Evolutionary conservation across 148 eudicot species (phyloP).

Genomic region (Salicornia ramosissima): DNA sequence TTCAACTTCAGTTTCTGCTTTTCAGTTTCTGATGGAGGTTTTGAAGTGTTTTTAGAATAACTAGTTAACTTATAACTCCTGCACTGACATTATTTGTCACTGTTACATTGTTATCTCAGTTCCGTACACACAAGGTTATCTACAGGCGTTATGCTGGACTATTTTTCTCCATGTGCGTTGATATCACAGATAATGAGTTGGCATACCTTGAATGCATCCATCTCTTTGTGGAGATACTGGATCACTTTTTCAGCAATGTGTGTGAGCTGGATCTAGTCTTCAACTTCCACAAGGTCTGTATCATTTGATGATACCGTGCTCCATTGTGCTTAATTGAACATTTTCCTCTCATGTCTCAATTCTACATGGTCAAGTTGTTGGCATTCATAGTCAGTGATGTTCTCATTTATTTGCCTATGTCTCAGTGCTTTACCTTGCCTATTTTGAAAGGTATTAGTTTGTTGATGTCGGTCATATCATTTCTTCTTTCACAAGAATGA

Average conservation of each 20-base stretch:
- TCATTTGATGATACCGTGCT: neutral
- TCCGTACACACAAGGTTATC: conserved; percentile 89
- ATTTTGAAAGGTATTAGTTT: too few species aligned
- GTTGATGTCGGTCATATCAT: too few species aligned
- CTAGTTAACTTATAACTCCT: neutral
- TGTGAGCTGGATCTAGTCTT: conserved; percentile 96
- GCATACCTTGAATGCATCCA: conserved; percentile 92
- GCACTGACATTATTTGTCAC: neutral
- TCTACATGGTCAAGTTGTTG: neutral
- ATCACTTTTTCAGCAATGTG: conserved; percentile 98
- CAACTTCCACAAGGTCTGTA: conserved; percentile 59
- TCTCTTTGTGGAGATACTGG: conserved; percentile 95
- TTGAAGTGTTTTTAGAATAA: neutral
- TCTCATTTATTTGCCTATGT: too few species aligned
- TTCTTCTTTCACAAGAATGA: neutral
- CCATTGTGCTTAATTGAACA: neutral
- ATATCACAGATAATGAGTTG: conserved; percentile 92
- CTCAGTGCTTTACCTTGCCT: too few species aligned
- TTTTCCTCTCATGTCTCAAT: neutral
- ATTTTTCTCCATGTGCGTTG: conserved; percentile 91
- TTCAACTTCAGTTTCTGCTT: neutral
- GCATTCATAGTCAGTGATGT: neutral
- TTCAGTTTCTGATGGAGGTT: neutral
- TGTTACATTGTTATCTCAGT: conserved; percentile 43
- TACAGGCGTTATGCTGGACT: conserved; percentile 96